Percentiles rank a stretch among this genome's conserved stretches.
phyloP scores from a whole-genome alignment of 2,329 filamentous ascomycete genomes.

The Zymoseptoria passerinii region DNA sequence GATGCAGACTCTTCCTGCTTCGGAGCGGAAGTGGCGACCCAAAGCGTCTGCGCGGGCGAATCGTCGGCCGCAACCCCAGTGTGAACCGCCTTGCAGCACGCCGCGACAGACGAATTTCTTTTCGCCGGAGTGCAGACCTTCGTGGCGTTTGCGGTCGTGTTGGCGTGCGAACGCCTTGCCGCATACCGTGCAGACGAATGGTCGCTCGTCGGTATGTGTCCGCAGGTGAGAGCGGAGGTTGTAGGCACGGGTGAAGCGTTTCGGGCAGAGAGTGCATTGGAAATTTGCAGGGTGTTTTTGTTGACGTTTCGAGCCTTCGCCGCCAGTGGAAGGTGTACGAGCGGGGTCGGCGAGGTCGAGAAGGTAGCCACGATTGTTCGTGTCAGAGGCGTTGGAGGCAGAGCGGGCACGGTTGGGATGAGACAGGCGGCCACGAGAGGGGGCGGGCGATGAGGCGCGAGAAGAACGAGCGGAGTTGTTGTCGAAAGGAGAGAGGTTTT shows the following conservation, averaged over 20 bases:
- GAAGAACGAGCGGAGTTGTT: constrained; percentile 30
- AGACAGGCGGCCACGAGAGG: constrained; percentile 24
- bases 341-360: constrained; percentile 83
- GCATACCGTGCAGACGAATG: constrained; percentile 94
- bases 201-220: constrained; percentile 93
- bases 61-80: constrained; percentile 87
- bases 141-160: constrained; percentile 93
- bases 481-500: constrained; percentile 38
- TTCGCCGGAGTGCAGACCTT: constrained; percentile 90
- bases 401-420: constrained; percentile 38
- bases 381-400: constrained; percentile 47
- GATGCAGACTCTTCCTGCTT: constrained; percentile 92
- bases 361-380: constrained; percentile 65
- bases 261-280: constrained; percentile 86
- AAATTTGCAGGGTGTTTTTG: constrained; percentile 98
- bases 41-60: constrained; percentile 94
- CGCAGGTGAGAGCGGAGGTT: constrained; percentile 91
- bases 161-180: constrained; percentile 96
- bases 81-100: constrained; percentile 69
- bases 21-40: constrained; percentile 76
- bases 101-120: constrained; percentile 98
- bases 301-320: constrained; percentile 60
- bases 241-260: constrained; percentile 92
- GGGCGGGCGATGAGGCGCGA: constrained; percentile 40
- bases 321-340: constrained; percentile 59